Percentiles rank a stretch among this genome's conserved stretches.
Conservation (phyloP, 2,329 filamentous ascomycete species). For the Talaromyces piceae region DNA sequence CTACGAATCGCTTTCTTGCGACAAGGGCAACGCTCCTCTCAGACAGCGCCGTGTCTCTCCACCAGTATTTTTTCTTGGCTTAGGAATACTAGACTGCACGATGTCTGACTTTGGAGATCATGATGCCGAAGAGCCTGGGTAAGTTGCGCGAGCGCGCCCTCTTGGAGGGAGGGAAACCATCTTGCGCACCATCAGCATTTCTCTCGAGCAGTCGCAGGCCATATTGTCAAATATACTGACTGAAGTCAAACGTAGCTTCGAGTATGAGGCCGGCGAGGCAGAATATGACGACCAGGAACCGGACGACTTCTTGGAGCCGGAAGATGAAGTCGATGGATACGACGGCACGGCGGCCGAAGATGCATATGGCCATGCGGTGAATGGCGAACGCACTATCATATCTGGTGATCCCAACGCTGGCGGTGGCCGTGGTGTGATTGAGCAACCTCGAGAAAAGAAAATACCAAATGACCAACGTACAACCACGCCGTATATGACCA, state of each 20-base stretch:
- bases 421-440: slow-evolving; percentile 47
- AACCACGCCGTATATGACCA: slow-evolving; percentile 98
- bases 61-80: not conserved
- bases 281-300: slow-evolving; percentile 61
- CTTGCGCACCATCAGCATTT: not conserved
- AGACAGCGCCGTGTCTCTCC: not conserved
- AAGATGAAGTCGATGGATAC: slow-evolving; percentile 50
- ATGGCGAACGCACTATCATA: slow-evolving; percentile 35
- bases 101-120: slow-evolving; percentile 73
- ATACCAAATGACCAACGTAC: slow-evolving; percentile 80
- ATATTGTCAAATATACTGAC: slow-evolving; percentile 16
- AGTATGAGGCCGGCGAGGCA: slow-evolving; percentile 52
- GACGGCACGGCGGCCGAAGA: slow-evolving; percentile 34
- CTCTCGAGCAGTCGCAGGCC: not conserved
- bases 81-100: slow-evolving; percentile 12
- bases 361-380: slow-evolving; percentile 26
- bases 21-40: not conserved
- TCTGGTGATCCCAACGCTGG: slow-evolving; percentile 47
- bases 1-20: not conserved
- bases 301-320: slow-evolving; percentile 51
- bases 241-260: slow-evolving; percentile 28
- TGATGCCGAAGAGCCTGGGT: slow-evolving; percentile 53
- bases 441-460: slow-evolving; percentile 66
- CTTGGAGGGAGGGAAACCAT: no score
- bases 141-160: slow-evolving; percentile 25